phyloP scores from a whole-genome alignment of 208 protist species.

The Plasmodiophora brassicae region DNA sequence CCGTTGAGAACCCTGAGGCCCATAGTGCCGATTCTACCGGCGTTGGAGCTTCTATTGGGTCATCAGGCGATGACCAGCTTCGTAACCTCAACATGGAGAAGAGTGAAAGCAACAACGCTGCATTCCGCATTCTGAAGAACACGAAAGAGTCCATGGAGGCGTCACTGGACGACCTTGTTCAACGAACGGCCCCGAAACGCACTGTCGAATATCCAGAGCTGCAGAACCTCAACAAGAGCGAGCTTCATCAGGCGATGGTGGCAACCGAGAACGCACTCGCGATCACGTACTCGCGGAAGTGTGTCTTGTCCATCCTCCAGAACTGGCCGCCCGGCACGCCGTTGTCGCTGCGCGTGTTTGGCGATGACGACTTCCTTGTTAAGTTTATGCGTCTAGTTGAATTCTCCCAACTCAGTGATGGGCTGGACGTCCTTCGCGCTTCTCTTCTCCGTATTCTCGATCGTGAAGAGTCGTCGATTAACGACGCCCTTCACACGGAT shows the following conservation, averaged over 20 bases:
- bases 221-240: conserved; percentile 33
- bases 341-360: conserved; percentile 30
- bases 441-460: not conserved
- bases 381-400: conserved; percentile 39
- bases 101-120: not conserved
- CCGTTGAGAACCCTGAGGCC: too few species aligned
- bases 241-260: conserved; percentile 31
- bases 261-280: conserved; percentile 2
- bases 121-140: conserved; percentile 36
- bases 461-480: conserved; percentile 1
- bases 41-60: too few species aligned
- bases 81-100: conserved; percentile 33
- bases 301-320: conserved; percentile 32
- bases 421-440: conserved; percentile 24
- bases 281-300: conserved; percentile 36
- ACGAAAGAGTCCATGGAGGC: conserved; percentile 36
- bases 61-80: not conserved
- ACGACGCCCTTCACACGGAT: not conserved
- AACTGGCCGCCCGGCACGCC: conserved; percentile 30
- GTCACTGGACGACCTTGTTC: conserved; percentile 31
- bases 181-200: not conserved
- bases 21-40: not conserved
- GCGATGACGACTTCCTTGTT: conserved; percentile 34
- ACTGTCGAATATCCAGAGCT: conserved; percentile 18
- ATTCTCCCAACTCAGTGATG: conserved; percentile 29